Base-by-base conservation (phyloP, 257 asterid species). In the Nyctanthes arbortristis region DNA sequence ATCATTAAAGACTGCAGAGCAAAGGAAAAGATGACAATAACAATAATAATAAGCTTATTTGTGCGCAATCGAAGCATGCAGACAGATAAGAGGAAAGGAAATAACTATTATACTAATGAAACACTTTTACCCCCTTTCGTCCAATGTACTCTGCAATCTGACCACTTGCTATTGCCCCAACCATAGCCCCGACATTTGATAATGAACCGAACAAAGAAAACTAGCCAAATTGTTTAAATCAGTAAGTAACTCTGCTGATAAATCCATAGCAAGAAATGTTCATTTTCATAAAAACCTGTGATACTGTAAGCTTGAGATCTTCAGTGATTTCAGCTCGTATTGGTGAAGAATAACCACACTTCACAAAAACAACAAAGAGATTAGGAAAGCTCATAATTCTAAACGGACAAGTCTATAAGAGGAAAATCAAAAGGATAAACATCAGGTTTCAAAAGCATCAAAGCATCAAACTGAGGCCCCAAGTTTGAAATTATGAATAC, bases 141-240 rank as follows among this genome's bases (percentile, higher is more conserved):
- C 98, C 98, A 56, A 91, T 84, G 76, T 93, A 91, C 85, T 93
- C 98, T 3, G 98, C 95, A 71, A 93, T 91, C 71, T 93, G 98
- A 72, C 97, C 98, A 71, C 98, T 93, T 45, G 97, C 85, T 72
- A 93, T 86, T 66, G 98, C 98, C 74, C 98, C 98, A 52, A 91
- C 97, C 98, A 93, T 91, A 55, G 98, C 97, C 54, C 98, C 98
- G 64, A 89, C 98, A 67, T 93, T 93, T 3, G 96, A 84, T 32
- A 93, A 80, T 47, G 98, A 93, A 71, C 98, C 98, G 40, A 93
- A 93, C 29, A 87, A 56, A 40, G 98, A 93, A 78, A 90, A 93
- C 98, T 93, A 86, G 40, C 71, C 68, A 78, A 74, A 74, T 18
- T 29, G 71, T 18, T 72, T 40, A 49, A 77, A 68, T 73, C 6